Percentiles rank a stretch among this genome's conserved stretches.
These are phyloP conservation scores for Gamarada debralockiae DNA, from an alignment of 495 filamentous ascomycete genomes.

Conservation along the genomic window DNA sequence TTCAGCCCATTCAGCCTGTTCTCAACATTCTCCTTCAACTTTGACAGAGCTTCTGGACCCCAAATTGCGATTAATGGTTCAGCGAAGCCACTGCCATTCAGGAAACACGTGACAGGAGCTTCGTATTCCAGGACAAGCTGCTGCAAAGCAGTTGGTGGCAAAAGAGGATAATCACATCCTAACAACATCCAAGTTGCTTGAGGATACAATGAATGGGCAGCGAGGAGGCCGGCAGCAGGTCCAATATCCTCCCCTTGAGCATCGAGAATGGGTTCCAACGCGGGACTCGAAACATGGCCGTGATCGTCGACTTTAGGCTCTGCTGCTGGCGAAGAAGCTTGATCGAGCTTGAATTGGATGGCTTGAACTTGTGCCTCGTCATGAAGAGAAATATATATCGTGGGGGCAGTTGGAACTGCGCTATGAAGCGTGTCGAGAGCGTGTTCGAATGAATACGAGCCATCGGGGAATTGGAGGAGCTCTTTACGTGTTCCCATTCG, in stretches of 20 bases:
- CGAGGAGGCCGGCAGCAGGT: constrained; percentile 23
- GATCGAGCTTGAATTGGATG: background rate
- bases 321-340: background rate
- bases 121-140: constrained; percentile 15
- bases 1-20: constrained; percentile 16
- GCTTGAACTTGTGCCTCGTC: constrained; percentile 1
- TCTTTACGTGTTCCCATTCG: constrained; percentile 26
- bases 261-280: constrained; percentile 10
- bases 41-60: constrained; percentile 14
- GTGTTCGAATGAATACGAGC: constrained; percentile 19
- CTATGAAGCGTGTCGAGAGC: constrained; percentile 15
- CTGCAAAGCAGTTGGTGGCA: constrained; percentile 19
- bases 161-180: constrained; percentile 25
- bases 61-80: constrained; percentile 26
- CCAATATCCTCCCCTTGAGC: constrained; percentile 17
- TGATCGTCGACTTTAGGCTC: background rate
- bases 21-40: constrained; percentile 15
- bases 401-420: constrained; percentile 18
- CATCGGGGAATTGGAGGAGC: constrained; percentile 15
- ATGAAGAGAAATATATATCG: constrained; percentile 23
- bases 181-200: constrained; percentile 24
- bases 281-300: background rate
- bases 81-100: constrained; percentile 19
- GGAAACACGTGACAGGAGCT: constrained; percentile 22
- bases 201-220: constrained; percentile 21